phyloP scores from a whole-genome alignment of 2,329 filamentous ascomycete species.

The Fusarium pseudoanthophilum region DNA sequence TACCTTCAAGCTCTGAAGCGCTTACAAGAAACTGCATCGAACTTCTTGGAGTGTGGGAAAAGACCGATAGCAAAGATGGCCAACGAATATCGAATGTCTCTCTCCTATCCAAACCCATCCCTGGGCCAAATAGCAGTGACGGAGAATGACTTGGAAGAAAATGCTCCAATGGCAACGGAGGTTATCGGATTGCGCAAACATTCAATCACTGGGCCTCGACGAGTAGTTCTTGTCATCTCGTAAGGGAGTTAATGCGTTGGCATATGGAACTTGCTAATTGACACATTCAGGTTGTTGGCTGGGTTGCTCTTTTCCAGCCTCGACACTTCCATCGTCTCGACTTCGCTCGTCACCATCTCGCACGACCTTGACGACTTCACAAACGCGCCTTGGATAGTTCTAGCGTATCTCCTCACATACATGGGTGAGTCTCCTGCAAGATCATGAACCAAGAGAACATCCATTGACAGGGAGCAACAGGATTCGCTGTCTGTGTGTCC shows the following conservation, averaged over 20 bases:
- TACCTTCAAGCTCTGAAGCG: neutral
- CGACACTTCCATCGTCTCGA: slow-evolving; percentile 68
- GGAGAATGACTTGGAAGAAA: slow-evolving; percentile 15
- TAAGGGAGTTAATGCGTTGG: slow-evolving; percentile 29
- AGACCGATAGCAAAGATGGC: slow-evolving; percentile 36
- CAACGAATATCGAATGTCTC: slow-evolving; percentile 45
- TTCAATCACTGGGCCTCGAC: slow-evolving; percentile 41
- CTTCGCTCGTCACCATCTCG: slow-evolving; percentile 67
- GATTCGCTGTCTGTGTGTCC: slow-evolving; percentile 68
- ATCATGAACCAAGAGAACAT: neutral
- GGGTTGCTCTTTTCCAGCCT: slow-evolving; percentile 67
- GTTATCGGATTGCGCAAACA: slow-evolving; percentile 39
- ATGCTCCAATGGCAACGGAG: neutral
- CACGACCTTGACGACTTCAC: slow-evolving; percentile 62
- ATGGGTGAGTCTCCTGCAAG: slow-evolving; percentile 55
- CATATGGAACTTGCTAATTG: slow-evolving; percentile 29
- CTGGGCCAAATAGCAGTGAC: slow-evolving; percentile 46
- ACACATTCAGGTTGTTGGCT: slow-evolving; percentile 55
- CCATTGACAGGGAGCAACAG: slow-evolving; percentile 46
- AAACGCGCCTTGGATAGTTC: slow-evolving; percentile 64
- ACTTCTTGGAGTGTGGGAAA: neutral
- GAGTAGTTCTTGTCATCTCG: slow-evolving; percentile 52
- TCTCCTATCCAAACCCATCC: slow-evolving; percentile 50
- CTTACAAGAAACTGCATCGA: no score
- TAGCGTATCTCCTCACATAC: slow-evolving; percentile 67